Evolutionary conservation across 2,329 filamentous ascomycete species (phyloP), one percentile per base, ranked within the genome.

Genomic region (Diaporthe sp.): DNA sequence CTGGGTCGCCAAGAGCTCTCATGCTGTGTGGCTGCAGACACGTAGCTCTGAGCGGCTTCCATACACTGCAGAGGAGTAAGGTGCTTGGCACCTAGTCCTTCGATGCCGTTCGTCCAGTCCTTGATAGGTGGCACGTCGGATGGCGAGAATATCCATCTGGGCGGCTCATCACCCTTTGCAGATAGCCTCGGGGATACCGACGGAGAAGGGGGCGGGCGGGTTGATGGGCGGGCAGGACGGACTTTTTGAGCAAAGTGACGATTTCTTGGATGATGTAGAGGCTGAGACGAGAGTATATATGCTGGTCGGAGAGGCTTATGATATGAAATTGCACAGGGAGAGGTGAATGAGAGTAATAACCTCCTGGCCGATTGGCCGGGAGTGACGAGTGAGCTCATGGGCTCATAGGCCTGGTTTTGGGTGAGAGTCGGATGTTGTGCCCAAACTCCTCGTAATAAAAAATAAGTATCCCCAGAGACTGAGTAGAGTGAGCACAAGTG

Each of bases 121-220:
- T 77, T 61, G 1, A 78, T 73, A 0, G 77, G 75, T 1, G 83
- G 83, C 7, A 83, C 74, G n/a, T 84, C 81, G 51, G 62, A 68
- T 13, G 61, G 25, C 0, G 78, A 77, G 78, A 85, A 83, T 34
- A 78, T 57, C 25, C 76, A 65, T 57, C 69, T 65, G 2, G 46
- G 61, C 19, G 73, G 19, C 37, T 55, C 46, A 10, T 25, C 42
- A 13, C 59, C 68, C 28, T 55, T 75, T 5, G 75, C 75, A 22
- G 65, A 72, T 19, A 74, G 44, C 13, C 37, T 76, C 25, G 74
- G 15, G 8, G 65, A 28, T 51, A 44, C 10, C 34, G 74, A 19
- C 25, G 10, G 34, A n/a, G 61, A 22, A 70, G 71, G 51, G 28
- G 65, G 8, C 25, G 72, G n/a, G 28, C 28, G 31, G 19, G 53